Conservation (phyloP, 2,329 filamentous ascomycete species). For the Beauveria scarabaeidicola region DNA sequence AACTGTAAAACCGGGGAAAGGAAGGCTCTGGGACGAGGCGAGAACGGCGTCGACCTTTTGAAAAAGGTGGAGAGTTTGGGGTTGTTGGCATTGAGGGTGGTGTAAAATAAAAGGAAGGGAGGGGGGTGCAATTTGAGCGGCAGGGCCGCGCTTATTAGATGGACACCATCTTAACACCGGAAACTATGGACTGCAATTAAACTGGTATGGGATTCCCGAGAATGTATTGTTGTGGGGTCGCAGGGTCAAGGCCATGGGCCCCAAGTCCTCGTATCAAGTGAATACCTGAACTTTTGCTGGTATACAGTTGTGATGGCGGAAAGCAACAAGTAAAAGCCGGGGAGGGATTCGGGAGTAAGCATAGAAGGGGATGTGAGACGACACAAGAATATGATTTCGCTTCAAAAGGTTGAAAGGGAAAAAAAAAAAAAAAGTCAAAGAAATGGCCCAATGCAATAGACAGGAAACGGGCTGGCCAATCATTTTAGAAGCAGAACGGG, state of each 20-base stretch:
- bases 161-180: background rate
- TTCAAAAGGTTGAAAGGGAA: too few species aligned
- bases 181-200: conserved; percentile 1
- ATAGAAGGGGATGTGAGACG: background rate
- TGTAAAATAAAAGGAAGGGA: background rate
- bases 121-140: background rate
- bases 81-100: background rate
- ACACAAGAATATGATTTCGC: background rate
- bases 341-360: background rate
- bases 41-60: conserved; percentile 9
- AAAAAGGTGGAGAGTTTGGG: conserved; percentile 8
- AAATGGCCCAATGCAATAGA: background rate
- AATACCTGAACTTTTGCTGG: background rate
- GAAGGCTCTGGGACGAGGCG: background rate
- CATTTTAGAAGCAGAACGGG: background rate
- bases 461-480: background rate
- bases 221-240: background rate
- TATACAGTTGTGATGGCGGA: background rate
- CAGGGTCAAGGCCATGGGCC: background rate
- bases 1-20: conserved; percentile 3
- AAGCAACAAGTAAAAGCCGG: background rate
- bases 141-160: background rate
- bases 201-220: background rate
- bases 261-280: background rate
- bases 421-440: background rate